These are phyloP conservation scores for Botrytis paeoniae DNA, from an alignment of 2,329 filamentous ascomycete species.

Conservation along the genomic window DNA sequence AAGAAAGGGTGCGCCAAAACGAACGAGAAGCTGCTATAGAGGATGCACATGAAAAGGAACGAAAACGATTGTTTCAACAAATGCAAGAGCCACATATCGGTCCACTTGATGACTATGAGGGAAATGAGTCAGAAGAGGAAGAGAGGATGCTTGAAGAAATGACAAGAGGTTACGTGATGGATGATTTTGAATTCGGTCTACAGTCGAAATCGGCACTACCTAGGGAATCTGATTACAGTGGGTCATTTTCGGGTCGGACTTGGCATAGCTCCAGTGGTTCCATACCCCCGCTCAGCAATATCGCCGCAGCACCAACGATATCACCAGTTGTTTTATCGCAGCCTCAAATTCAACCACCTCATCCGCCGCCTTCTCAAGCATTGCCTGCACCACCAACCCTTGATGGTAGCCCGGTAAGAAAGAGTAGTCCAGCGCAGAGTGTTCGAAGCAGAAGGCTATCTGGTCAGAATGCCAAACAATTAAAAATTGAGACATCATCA, in stretches of 20 bases:
- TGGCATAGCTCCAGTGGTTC: slow-evolving; percentile 79
- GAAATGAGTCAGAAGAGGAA: slow-evolving; percentile 65
- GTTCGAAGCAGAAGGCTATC: slow-evolving; percentile 78
- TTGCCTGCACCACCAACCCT: slow-evolving; percentile 42
- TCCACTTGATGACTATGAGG: slow-evolving; percentile 61
- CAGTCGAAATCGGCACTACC: slow-evolving; percentile 66
- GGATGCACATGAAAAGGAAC: slow-evolving; percentile 58
- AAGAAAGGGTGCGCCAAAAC: slow-evolving; percentile 70
- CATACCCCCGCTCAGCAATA: slow-evolving; percentile 68
- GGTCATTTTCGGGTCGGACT: slow-evolving; percentile 65
- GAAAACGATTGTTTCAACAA: slow-evolving; percentile 41
- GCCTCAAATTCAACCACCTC: slow-evolving; percentile 31
- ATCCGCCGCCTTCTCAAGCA: slow-evolving; percentile 42
- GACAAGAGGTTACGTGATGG: slow-evolving; percentile 76
- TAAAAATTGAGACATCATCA: slow-evolving; percentile 79
- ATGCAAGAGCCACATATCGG: slow-evolving; percentile 30
- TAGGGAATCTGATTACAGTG: slow-evolving; percentile 79
- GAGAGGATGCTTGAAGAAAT: slow-evolving; percentile 83
- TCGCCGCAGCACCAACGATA: slow-evolving; percentile 53
- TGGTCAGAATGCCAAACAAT: slow-evolving; percentile 72
- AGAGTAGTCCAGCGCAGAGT: slow-evolving; percentile 42
- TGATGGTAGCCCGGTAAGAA: slow-evolving; percentile 27
- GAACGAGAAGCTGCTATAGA: slow-evolving; percentile 66
- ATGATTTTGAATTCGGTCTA: slow-evolving; percentile 75
- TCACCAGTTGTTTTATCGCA: slow-evolving; percentile 33